Evolutionary conservation across 1,284 basidiomycete genomes (phyloP), one percentile per base, ranked within the genome.

Genomic region (Termitomyces sp.): DNA sequence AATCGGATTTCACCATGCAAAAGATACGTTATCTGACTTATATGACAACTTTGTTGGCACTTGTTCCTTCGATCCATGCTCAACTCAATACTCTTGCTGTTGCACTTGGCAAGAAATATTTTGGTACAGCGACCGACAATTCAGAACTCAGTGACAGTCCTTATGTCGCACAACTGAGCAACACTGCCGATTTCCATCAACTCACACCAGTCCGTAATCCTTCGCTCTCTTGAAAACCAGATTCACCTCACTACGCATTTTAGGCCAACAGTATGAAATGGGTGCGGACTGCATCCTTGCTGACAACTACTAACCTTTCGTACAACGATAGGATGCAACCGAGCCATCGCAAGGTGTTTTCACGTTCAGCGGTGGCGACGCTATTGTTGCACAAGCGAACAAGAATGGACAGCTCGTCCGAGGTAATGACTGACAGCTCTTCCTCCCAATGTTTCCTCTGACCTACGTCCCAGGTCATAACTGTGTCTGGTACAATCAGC

Each of bases 71-170:
- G 10, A 46, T 10, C 10, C 11, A 11, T 16, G 44, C 44, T 6
- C 44, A 46, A 24, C 44, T 46, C 31, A 46, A 46, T 26, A 46
- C 44, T 24, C 44, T 73, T 18, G 78, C 79, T 2, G 71, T 69
- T 56, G 66, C 74, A 16, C 72, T 75, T 11, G 77, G 78, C 10
- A 81, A 82, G 64, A 61, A 71, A 30, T 83, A 84, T 67, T 79
- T 83, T 52, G 81, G 82, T 21, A 72, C 76, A 8, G 81, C 81
- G 14, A 82, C 80, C 0, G 79, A 81, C 65, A 81, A 82, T 60
- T 68, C 72, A 6, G 78, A 81, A 61, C 65, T 81, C 31, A 70
- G 62, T 3, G 74, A 83, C 55, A 53, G 64, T 0, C 57, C 75
- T 4, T 83, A 81, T 59, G 65, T 72, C 11, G 63, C 67, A 11